Evolutionary conservation across 805 yeast species (phyloP), one percentile per base, ranked within the genome.

Genomic region (Candida silvatica): DNA sequence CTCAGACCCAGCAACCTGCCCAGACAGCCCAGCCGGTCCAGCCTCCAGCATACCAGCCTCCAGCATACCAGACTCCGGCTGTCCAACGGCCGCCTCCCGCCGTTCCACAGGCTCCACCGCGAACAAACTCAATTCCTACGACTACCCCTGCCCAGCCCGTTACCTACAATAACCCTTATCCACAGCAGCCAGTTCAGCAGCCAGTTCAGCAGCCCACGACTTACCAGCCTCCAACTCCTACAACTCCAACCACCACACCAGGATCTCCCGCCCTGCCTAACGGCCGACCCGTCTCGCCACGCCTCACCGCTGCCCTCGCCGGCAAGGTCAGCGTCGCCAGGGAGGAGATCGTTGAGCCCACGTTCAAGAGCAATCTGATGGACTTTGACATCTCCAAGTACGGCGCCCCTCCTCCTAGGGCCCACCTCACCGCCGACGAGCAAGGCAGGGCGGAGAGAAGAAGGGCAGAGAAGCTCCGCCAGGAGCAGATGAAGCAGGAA

Each of bases 341-440:
- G 26, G 51, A 48, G 26, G 38, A 31, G 5, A 44, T 48, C 14
- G 40, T 34, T 6, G 59, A 51, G 31, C 60, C 58, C 1, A 48
- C 46, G 32, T 52, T 54, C 41, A 45, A 50, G 25, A 47, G 42
- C 1, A 52, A 47, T 19, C 36, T 55, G 14, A 45, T 52, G 49
- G 64, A 61, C 4, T 50, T 65, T 27, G 67, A 67, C 42, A 40
- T 56, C 9, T 43, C 49, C 23, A 58, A 56, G 22, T 54, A 57
- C 39, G 74, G 66, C 1, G 67, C 73, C 3, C 73, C 74, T 6
- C 71, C 71, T 2, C 74, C 74, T 4, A 57, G 50, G 36, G 61
- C 64, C 3, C 47, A 41, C 33, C 43, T 49, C 28, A 44, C 41
- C 11, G 39, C 38, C 15, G 53, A 47, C 3, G 61, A 56, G 29